Evolutionary conservation across 306 rosid genomes (phyloP).

Genomic region (Amphicarpaea edgeworthii): DNA sequence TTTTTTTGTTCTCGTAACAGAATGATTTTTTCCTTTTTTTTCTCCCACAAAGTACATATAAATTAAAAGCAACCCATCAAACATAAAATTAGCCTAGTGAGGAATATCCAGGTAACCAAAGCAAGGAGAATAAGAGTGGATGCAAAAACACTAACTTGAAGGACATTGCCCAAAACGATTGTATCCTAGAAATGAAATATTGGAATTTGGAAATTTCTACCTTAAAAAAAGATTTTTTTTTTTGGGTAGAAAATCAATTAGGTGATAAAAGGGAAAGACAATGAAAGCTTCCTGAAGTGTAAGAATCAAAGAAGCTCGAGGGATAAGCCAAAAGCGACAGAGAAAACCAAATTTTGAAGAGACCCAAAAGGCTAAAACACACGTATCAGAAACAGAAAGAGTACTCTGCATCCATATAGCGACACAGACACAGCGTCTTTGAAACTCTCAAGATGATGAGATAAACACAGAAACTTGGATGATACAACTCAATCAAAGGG

Average conservation of each 20-base stretch:
- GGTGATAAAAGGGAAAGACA: neutral
- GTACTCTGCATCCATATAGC: conserved; percentile 20
- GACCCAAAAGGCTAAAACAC: conserved; percentile 23
- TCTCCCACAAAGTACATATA: neutral
- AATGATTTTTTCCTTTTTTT: too few species aligned
- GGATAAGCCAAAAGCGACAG: conserved; percentile 31
- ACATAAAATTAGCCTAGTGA: neutral
- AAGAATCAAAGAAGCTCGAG: conserved; percentile 38
- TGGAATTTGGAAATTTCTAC: conserved; percentile 17
- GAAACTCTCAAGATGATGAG: conserved; percentile 42
- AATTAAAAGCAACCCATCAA: conserved; percentile 34
- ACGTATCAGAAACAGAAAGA: conserved; percentile 38
- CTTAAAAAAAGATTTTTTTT: neutral
- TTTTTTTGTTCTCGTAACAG: neutral
- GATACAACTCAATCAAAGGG: conserved; percentile 22
- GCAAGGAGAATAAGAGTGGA: conserved; percentile 10
- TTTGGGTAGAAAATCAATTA: neutral
- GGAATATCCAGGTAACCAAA: neutral
- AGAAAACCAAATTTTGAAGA: conserved; percentile 36
- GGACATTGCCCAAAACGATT: neutral
- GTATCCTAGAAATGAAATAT: neutral
- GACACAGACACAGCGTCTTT: neutral
- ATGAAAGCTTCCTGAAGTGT: conserved; percentile 23
- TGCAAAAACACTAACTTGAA: conserved; percentile 19
- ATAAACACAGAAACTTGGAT: conserved; percentile 9